phyloP scores from a whole-genome alignment of 164 flowering plant genomes.

The Litsea cubeba region DNA sequence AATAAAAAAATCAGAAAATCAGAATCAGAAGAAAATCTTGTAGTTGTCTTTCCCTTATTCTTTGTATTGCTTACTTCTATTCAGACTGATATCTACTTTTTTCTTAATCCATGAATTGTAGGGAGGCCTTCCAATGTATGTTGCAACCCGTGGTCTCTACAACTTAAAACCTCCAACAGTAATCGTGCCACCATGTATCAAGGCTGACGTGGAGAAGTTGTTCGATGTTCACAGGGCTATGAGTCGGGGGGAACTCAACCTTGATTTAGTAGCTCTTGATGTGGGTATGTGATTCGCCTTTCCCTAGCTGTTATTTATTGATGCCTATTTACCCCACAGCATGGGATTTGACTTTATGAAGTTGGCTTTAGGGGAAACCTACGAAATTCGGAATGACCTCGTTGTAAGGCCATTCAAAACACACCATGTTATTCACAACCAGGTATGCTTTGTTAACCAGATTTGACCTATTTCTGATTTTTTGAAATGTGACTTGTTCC shows the following conservation, averaged over 20 bases:
- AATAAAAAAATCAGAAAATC: too few species aligned
- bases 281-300: slow-evolving; percentile 54
- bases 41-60: background rate
- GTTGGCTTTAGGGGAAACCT: slow-evolving; percentile 72
- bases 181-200: slow-evolving; percentile 87
- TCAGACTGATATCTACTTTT: background rate
- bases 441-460: slow-evolving; percentile 42
- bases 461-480: background rate
- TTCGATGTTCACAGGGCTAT: slow-evolving; percentile 71
- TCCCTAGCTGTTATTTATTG: background rate
- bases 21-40: too few species aligned
- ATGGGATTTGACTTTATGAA: background rate
- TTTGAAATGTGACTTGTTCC: background rate
- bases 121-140: slow-evolving; percentile 99
- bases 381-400: slow-evolving; percentile 81
- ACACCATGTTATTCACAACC: slow-evolving; percentile 92
- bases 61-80: background rate
- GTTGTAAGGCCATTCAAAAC: slow-evolving; percentile 89
- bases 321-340: background rate
- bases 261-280: slow-evolving; percentile 82
- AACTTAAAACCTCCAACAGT: slow-evolving; percentile 84
- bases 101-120: slow-evolving; percentile 20
- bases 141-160: slow-evolving; percentile 94
- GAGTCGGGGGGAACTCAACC: slow-evolving; percentile 71
- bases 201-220: slow-evolving; percentile 85